Evolutionary conservation across 2,329 filamentous ascomycete species (phyloP).

Genomic region (Rhynchosporium agropyri): DNA sequence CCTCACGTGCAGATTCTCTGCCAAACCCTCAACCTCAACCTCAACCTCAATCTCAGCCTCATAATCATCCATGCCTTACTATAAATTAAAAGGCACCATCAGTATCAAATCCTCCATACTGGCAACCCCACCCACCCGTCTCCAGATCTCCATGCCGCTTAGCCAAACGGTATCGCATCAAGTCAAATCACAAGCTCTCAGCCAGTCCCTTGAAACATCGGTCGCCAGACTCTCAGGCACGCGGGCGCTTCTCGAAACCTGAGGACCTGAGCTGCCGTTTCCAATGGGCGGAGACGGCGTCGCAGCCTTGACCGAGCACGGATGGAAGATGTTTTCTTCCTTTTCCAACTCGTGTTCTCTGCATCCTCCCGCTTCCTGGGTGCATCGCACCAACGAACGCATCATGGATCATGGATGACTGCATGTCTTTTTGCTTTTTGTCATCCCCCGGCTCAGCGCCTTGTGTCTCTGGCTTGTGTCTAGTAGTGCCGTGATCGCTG

Average conservation of each 20-base stretch:
- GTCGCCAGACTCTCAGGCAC: neutral
- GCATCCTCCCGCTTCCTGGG: neutral
- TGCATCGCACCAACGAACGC: neutral
- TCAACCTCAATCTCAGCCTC: neutral
- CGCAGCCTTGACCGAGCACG: constrained; percentile 12
- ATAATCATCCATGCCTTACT: neutral
- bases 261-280: neutral
- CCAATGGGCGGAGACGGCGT: constrained; percentile 14
- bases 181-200: neutral
- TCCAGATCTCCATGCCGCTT: constrained; percentile 9
- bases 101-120: no score
- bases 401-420: neutral
- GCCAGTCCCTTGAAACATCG: constrained; percentile 14
- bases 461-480: neutral
- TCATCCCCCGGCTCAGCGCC: neutral
- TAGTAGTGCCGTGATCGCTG: neutral
- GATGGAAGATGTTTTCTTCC: constrained; percentile 10
- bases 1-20: no score
- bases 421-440: neutral
- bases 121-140: constrained; percentile 2
- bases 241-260: neutral
- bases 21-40: neutral
- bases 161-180: neutral
- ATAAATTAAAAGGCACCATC: no score
- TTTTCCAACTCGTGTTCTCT: neutral